Base-by-base conservation (phyloP, 108 stramenopile genomes). In the Nannochloropsis salina region DNA sequence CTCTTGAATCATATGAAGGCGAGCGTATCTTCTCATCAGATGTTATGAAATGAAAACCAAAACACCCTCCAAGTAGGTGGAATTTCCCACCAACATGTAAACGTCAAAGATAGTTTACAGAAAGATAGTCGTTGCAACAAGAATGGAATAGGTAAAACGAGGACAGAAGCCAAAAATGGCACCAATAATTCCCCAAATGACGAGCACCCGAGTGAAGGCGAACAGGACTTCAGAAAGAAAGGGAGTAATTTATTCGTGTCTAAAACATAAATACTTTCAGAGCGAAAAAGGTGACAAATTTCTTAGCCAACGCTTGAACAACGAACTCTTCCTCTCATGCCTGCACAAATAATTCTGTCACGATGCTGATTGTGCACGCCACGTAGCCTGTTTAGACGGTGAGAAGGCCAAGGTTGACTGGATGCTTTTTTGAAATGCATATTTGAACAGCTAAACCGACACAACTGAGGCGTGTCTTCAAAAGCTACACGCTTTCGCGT, bases 161-260 rank as follows among this genome's bases (percentile, higher is more conserved):
- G 61, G 61, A 2, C 61, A n/a, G 61, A 74, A 74, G 15, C 61
- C 61, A 6, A 74, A 74, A n/a, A 74, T 74, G n/a, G 61, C 61
- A n/a, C 61, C 61, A 74, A 74, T 74, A 6, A 74, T 6, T 3
- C 61, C 61, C 61, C 61, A 74, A n/a, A 88, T 44, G 10, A 88
- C 61, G n/a, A 88, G 82, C 41, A 89, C 43, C 80, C 83, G 84
- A 40, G 90, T 86, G 40, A 41, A 31, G 3, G 87, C 89, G 86
- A 92, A 44, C 88, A 93, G 81, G 90, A 88, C 82, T 12, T 47
- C 84, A 0, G 84, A 84, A 88, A 94, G 41, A 85, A 95, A 95
- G 5, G 94, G 93, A 43, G 31, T 31, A 97, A 90, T 89, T 98
- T 96, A 85, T 94, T 94, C 83, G 97, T 94, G 51, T 92, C 41